Evolutionary conservation across 192 early-diverging fungal genomes (phyloP).

Genomic region (Phlyctochytrium planicorne): DNA sequence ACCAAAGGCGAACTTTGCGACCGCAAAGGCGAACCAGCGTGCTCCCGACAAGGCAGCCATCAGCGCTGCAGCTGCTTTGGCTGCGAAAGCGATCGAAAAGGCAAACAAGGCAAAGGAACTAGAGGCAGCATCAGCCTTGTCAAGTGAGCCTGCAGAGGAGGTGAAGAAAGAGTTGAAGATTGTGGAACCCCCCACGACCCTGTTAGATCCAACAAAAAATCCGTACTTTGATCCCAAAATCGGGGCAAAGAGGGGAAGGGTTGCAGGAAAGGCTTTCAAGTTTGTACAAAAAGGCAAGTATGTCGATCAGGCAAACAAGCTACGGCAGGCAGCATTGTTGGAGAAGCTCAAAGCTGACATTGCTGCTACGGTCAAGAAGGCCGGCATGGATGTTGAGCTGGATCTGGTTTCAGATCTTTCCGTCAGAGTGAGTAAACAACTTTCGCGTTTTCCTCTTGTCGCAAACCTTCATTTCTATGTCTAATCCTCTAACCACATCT

Average conservation of each 20-base stretch:
- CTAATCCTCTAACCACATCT: conserved; percentile 14
- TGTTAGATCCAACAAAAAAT: conserved; percentile 73
- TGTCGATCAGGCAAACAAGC: conserved; percentile 77
- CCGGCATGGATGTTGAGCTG: conserved; percentile 72
- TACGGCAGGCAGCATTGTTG: conserved; percentile 67
- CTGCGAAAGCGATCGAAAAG: conserved; percentile 24
- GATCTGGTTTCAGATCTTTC: conserved; percentile 69
- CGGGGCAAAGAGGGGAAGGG: conserved; percentile 40
- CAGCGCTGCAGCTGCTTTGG: conserved; percentile 22
- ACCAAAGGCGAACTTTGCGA: conserved; percentile 59
- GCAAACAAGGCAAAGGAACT: neutral
- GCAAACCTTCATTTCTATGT: neutral
- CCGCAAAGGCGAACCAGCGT: conserved; percentile 71
- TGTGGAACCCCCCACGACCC: conserved; percentile 45
- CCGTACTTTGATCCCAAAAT: conserved; percentile 84
- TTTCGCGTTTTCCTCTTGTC: conserved; percentile 8
- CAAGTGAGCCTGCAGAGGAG: conserved; percentile 41
- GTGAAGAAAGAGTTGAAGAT: conserved; percentile 53
- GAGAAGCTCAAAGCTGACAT: conserved; percentile 74
- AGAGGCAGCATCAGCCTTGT: neutral
- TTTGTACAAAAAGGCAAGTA: conserved; percentile 85
- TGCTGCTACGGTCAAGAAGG: conserved; percentile 66
- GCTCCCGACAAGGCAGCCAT: conserved; percentile 15
- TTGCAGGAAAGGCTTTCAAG: conserved; percentile 52
- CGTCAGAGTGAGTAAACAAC: conserved; percentile 56